phyloP scores from a whole-genome alignment of 1,139 yeast genomes.

The Zygosaccharomyces sapae region DNA sequence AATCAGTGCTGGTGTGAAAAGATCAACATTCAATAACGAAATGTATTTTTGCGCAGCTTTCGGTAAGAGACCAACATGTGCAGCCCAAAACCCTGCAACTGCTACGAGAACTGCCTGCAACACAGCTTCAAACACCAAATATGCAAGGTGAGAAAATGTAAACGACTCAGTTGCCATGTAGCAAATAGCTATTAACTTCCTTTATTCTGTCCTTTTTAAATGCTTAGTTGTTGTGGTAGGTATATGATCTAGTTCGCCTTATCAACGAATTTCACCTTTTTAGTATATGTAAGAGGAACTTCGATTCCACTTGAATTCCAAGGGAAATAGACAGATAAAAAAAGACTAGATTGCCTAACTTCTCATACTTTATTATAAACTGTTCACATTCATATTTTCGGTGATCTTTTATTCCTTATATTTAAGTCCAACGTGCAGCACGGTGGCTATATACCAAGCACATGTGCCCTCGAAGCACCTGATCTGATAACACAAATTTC shows the following conservation, averaged over 20 bases:
- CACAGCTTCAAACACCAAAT: constrained; percentile 68
- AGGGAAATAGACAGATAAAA: background rate
- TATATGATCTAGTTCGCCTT: background rate
- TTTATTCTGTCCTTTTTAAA: background rate
- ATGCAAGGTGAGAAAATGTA: constrained; percentile 39
- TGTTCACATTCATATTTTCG: background rate
- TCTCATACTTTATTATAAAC: no score
- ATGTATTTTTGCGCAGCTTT: constrained; percentile 59
- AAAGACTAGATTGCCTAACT: no score
- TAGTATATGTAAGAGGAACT: background rate
- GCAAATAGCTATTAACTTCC: background rate
- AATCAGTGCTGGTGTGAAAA: constrained; percentile 75
- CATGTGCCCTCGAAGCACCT: background rate
- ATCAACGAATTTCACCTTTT: background rate
- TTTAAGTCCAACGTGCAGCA: background rate
- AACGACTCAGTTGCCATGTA: constrained; percentile 11
- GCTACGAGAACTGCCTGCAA: constrained; percentile 67
- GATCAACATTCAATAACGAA: constrained; percentile 61
- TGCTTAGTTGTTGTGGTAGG: background rate
- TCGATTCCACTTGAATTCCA: no score
- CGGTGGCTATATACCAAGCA: background rate
- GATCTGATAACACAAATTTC: background rate
- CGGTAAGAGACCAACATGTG: constrained; percentile 57
- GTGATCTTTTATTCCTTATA: background rate
- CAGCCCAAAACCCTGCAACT: constrained; percentile 65